Conservation (phyloP, 768 basidiomycete genomes). For the Lentinus tigrinus region DNA sequence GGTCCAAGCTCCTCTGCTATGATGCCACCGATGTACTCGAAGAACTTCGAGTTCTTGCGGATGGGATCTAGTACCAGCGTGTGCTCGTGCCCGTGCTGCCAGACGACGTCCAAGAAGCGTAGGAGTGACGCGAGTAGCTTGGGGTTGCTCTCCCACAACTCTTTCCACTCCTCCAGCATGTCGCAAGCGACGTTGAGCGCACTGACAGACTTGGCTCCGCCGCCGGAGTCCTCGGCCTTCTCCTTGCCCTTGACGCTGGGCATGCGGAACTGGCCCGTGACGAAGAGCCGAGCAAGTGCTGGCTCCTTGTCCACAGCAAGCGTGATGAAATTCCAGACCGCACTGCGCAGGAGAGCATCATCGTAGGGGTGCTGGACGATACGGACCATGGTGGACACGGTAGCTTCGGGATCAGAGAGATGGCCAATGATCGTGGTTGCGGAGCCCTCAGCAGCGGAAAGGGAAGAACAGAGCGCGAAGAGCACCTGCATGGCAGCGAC, state of each 20-base stretch:
- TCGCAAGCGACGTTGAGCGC: conserved; percentile 69
- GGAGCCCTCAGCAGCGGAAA: conserved; percentile 58
- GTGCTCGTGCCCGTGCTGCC: conserved; percentile 81
- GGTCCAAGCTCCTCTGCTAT: conserved; percentile 72
- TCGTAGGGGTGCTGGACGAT: conserved; percentile 81
- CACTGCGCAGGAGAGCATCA: conserved; percentile 65
- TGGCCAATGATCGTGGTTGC: conserved; percentile 77
- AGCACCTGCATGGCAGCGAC: conserved; percentile 66
- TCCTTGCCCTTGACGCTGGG: conserved; percentile 40
- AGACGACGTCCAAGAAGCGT: conserved; percentile 72
- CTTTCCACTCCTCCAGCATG: conserved; percentile 67
- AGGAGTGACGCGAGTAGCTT: conserved; percentile 72
- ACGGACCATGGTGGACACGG: conserved; percentile 62
- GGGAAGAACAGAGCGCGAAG: conserved; percentile 63
- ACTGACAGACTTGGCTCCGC: conserved; percentile 39
- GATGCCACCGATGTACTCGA: conserved; percentile 66
- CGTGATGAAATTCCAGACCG: conserved; percentile 83
- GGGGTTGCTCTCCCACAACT: conserved; percentile 76
- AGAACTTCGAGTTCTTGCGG: conserved; percentile 60
- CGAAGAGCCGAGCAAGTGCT: conserved; percentile 76
- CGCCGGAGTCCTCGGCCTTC: conserved; percentile 31
- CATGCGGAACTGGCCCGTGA: conserved; percentile 67
- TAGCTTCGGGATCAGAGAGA: conserved; percentile 72
- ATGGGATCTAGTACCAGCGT: conserved; percentile 53
- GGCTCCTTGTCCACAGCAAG: conserved; percentile 85